A percentile compares a stretch with the other conserved stretches of the same genome.
Conservation (phyloP, 495 filamentous ascomycete species). For the Penicillium roqueforti region DNA sequence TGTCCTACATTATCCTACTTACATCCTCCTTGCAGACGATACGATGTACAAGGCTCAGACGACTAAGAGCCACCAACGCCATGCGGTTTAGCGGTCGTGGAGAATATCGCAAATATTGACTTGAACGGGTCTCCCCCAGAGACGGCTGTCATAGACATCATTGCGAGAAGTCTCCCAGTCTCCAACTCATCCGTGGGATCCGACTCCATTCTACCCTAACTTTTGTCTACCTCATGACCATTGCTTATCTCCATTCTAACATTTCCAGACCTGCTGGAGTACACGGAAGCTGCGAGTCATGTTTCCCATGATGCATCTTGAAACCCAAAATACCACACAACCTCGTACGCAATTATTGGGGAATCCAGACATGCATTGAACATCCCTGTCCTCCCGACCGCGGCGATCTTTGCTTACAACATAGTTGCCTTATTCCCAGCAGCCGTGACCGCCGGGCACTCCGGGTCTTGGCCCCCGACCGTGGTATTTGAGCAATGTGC, state of each 20-base stretch:
- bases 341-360: not conserved
- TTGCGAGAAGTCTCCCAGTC: not conserved
- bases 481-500: too few species aligned
- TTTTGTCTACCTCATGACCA: not conserved
- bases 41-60: not conserved
- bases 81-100: constrained; percentile 4
- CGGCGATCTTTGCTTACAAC: not conserved
- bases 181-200: not conserved
- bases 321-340: not conserved
- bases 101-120: not conserved
- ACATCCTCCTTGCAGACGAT: not conserved
- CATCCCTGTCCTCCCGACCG: too few species aligned
- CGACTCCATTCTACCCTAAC: not conserved
- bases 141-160: not conserved
- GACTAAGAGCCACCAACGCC: constrained; percentile 12
- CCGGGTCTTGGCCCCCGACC: too few species aligned
- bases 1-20: not conserved
- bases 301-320: not conserved
- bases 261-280: not conserved
- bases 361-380: not conserved
- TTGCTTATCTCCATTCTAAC: not conserved
- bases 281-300: not conserved
- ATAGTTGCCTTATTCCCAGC: too few species aligned
- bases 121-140: not conserved
- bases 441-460: too few species aligned